Percentiles rank a stretch among this genome's conserved stretches.
Conservation (phyloP, 2,329 filamentous ascomycete genomes). For the Trichoderma atroviride region DNA sequence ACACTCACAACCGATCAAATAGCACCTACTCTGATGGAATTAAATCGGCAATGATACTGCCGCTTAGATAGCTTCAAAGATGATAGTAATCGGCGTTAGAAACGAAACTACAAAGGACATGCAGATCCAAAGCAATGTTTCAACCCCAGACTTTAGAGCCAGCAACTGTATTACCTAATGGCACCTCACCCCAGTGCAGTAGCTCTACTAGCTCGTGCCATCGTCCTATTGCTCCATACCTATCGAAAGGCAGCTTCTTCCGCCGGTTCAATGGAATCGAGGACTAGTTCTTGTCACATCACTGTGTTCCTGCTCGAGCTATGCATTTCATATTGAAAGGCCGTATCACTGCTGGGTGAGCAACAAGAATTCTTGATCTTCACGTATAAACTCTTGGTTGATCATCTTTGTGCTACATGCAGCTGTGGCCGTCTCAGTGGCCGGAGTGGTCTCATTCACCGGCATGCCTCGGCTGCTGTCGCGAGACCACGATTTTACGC, state of each 20-base stretch:
- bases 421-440: conserved; percentile 16
- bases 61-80: not conserved
- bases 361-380: not conserved
- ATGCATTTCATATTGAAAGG: not conserved
- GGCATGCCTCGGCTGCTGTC: conserved; percentile 5
- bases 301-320: not conserved
- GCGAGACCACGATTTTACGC: conserved; percentile 22
- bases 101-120: not conserved
- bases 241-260: not conserved
- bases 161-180: not conserved
- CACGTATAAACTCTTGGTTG: not conserved
- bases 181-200: not conserved
- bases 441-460: conserved; percentile 21
- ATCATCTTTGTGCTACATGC: not conserved
- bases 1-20: not conserved
- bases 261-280: not conserved
- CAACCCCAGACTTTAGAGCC: not conserved
- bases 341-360: not conserved
- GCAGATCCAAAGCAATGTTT: not conserved
- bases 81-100: not conserved
- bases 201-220: not conserved
- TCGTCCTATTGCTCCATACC: not conserved
- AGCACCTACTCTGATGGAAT: not conserved
- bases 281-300: not conserved
- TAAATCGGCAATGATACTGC: not conserved